These are phyloP conservation scores for Thalassiosira mediterranea DNA, from an alignment of 352 stramenopile genomes.

Conservation along the genomic window DNA sequence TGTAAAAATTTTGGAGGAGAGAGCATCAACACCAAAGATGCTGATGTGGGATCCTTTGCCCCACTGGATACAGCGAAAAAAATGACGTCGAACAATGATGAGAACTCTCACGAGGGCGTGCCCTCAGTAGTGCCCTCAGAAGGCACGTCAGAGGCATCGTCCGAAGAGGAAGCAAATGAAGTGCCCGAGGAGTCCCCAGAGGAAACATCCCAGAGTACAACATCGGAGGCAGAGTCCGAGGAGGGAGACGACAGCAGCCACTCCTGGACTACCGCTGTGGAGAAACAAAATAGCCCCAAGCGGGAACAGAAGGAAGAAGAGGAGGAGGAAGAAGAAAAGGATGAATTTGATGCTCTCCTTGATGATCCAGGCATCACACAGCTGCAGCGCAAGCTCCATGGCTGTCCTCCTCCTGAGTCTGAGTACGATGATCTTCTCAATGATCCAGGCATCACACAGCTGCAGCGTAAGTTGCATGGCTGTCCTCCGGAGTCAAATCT, in stretches of 20 bases:
- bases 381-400: conserved; percentile 12
- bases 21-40: too few relatives aligned
- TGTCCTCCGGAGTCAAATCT: too few relatives aligned
- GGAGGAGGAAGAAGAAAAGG: conserved; percentile 1
- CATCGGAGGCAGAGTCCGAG: not conserved
- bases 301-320: not conserved
- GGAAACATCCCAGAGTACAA: not conserved
- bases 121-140: too few relatives aligned
- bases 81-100: too few relatives aligned
- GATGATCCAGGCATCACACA: conserved; percentile 14
- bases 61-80: too few relatives aligned
- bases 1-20: too few relatives aligned
- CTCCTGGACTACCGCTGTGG: not conserved
- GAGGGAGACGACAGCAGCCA: not conserved
- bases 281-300: not conserved
- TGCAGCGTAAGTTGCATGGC: conserved; percentile 13
- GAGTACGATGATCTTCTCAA: conserved; percentile 16
- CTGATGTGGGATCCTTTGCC: too few relatives aligned
- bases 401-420: conserved; percentile 4
- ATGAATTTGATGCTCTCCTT: conserved; percentile 16
- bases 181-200: not conserved
- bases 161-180: not conserved
- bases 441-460: conserved; percentile 7
- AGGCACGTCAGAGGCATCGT: not conserved
- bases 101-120: too few relatives aligned